phyloP scores from a whole-genome alignment of 805 yeast genomes.

The Wickerhamiella bombiphila region DNA sequence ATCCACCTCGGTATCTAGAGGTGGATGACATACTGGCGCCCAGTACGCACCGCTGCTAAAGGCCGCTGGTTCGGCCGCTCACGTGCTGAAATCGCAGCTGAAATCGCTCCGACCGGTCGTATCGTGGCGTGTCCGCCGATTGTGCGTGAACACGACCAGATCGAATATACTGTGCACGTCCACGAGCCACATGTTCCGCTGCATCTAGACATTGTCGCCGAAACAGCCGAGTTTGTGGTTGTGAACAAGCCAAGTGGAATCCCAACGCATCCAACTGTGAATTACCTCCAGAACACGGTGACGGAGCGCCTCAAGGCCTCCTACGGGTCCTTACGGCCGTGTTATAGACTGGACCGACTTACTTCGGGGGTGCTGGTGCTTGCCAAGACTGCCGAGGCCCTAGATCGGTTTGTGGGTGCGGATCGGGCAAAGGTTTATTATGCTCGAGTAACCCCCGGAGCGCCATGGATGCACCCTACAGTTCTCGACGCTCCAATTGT shows the following conservation, averaged over 20 bases:
- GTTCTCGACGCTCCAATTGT: conserved; percentile 10
- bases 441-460: conserved; percentile 8
- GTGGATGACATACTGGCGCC: conserved; percentile 13
- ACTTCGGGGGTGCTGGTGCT: conserved; percentile 19
- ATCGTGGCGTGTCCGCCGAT: conserved; percentile 20
- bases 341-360: conserved; percentile 18
- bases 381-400: conserved; percentile 10
- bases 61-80: conserved; percentile 18
- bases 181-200: conserved; percentile 79
- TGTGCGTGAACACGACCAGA: conserved; percentile 63
- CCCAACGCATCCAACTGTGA: conserved; percentile 91
- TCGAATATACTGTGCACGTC: conserved; percentile 65
- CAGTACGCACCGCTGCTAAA: conserved; percentile 13
- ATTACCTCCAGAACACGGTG: conserved; percentile 45
- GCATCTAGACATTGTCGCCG: conserved; percentile 38
- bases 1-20: conserved; percentile 1
- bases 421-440: conserved; percentile 9
- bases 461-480: not conserved
- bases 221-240: conserved; percentile 57
- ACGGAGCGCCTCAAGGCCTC: conserved; percentile 14
- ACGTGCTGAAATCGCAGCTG: conserved; percentile 9
- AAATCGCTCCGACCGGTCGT: conserved; percentile 12
- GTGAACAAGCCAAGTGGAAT: conserved; percentile 88
- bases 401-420: conserved; percentile 2
- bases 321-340: conserved; percentile 15